Conservation (phyloP, 31 red algal genomes). For the Odonthalia washingtoniensis region DNA sequence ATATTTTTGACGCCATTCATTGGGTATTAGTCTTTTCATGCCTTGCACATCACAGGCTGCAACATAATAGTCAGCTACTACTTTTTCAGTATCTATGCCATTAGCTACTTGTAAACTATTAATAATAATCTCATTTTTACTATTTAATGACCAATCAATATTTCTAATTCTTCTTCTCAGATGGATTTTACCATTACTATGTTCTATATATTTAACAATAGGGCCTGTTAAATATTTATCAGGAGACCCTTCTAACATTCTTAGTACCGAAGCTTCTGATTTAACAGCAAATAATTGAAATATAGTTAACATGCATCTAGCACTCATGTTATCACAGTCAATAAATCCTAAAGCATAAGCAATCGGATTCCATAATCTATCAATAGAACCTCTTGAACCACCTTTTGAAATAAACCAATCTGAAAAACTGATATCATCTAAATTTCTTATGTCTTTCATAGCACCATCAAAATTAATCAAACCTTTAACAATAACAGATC, state of each 20-base stretch:
- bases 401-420: slow-evolving; percentile 91
- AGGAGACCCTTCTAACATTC: slow-evolving; percentile 89
- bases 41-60: slow-evolving; percentile 92
- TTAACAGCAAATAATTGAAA: slow-evolving; percentile 90
- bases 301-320: slow-evolving; percentile 95
- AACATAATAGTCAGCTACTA: slow-evolving; percentile 87
- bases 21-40: slow-evolving; percentile 74
- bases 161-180: slow-evolving; percentile 57
- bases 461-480: slow-evolving; percentile 93
- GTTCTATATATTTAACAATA: slow-evolving; percentile 83
- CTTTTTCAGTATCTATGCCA: slow-evolving; percentile 31
- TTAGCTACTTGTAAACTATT: slow-evolving; percentile 50
- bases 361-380: slow-evolving; percentile 92
- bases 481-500: slow-evolving; percentile 78
- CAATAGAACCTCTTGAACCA: slow-evolving; percentile 70
- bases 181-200: slow-evolving; percentile 61
- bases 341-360: slow-evolving; percentile 95
- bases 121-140: slow-evolving; percentile 20
- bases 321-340: slow-evolving; percentile 88
- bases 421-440: slow-evolving; percentile 86
- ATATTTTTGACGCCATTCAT: slow-evolving; percentile 57
- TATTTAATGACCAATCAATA: slow-evolving; percentile 39
- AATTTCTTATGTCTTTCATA: slow-evolving; percentile 77
- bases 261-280: slow-evolving; percentile 77
- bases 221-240: slow-evolving; percentile 79